Percentiles rank a stretch among this genome's conserved stretches.
These are phyloP conservation scores for Vaccinium macrocarpon DNA, from an alignment of 148 eudicot genomes.

Conservation along the genomic window DNA sequence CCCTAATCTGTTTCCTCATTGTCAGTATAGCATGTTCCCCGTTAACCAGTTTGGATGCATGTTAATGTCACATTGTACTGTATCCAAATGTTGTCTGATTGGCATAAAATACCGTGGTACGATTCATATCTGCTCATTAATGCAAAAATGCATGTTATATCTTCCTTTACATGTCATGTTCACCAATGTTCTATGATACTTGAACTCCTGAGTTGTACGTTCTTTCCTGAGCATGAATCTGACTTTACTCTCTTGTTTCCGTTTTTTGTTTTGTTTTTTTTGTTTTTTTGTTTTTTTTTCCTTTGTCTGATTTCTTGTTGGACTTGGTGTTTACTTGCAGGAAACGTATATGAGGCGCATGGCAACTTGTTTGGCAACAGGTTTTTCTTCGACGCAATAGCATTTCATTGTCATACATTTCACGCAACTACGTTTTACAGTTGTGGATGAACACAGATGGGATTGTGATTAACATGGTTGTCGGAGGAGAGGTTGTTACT, in stretches of 20 bases:
- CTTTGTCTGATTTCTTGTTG: neutral
- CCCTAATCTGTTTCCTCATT: neutral
- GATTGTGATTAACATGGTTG: constrained; percentile 84
- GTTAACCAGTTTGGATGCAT: neutral
- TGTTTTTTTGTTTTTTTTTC: neutral
- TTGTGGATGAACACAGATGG: constrained; percentile 49
- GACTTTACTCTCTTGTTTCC: neutral
- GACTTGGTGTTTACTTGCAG: constrained; percentile 33
- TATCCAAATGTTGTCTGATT: neutral
- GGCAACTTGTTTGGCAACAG: constrained; percentile 79
- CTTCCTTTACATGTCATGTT: neutral
- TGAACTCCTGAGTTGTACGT: neutral
- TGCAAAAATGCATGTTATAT: neutral
- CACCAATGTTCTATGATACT: neutral
- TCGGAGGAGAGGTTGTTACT: constrained; percentile 85
- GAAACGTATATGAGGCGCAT: constrained; percentile 76
- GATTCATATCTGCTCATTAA: neutral
- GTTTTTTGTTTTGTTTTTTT: too few species aligned
- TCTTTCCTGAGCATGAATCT: constrained; percentile 1
- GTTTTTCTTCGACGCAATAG: constrained; percentile 28
- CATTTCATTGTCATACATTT: neutral
- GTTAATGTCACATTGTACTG: neutral
- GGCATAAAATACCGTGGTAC: neutral
- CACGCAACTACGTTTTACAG: neutral
- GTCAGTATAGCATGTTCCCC: neutral